Evolutionary conservation across 345 rosid genomes (phyloP).

Genomic region (Noccaea bulbosa): DNA sequence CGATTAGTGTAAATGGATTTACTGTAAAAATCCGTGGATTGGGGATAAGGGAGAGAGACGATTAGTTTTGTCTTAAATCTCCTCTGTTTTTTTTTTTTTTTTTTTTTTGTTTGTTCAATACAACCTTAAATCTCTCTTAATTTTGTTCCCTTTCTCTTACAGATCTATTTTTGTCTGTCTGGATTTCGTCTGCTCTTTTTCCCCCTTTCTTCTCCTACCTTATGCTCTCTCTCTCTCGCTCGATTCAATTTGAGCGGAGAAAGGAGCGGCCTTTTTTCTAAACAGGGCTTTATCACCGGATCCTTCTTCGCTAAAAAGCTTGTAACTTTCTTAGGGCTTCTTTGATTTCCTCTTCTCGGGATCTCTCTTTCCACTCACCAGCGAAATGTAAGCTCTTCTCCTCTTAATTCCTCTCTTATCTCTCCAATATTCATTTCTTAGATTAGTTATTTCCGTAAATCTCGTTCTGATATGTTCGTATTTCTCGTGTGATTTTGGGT

Average conservation of each 20-base stretch:
- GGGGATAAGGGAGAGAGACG: constrained; percentile 19
- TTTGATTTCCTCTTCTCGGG: not conserved
- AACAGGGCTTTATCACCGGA: constrained; percentile 48
- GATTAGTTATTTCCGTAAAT: not conserved
- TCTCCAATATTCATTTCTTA: not conserved
- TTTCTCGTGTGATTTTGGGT: not conserved
- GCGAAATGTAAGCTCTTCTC: constrained; percentile 34
- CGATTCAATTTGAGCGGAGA: constrained; percentile 38
- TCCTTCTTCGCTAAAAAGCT: constrained; percentile 13
- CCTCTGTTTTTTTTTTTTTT: constrained; percentile 30
- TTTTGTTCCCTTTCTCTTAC: not conserved
- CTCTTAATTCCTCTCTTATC: not conserved
- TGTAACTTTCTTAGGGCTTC: constrained; percentile 1
- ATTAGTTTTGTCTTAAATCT: not conserved
- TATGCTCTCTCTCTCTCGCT: constrained; percentile 32
- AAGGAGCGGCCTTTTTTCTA: constrained; percentile 30
- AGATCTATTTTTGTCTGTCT: constrained; percentile 1
- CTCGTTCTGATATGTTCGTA: not conserved
- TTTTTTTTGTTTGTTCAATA: constrained; percentile 41
- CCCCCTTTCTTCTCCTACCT: not conserved
- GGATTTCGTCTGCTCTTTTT: constrained; percentile 4
- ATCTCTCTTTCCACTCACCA: constrained; percentile 28
- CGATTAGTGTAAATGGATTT: constrained; percentile 24
- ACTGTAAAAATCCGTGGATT: constrained; percentile 32
- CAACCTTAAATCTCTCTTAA: constrained; percentile 18